phyloP scores from a whole-genome alignment of 2,329 filamentous ascomycete species.

The Diaporthe longicolla region DNA sequence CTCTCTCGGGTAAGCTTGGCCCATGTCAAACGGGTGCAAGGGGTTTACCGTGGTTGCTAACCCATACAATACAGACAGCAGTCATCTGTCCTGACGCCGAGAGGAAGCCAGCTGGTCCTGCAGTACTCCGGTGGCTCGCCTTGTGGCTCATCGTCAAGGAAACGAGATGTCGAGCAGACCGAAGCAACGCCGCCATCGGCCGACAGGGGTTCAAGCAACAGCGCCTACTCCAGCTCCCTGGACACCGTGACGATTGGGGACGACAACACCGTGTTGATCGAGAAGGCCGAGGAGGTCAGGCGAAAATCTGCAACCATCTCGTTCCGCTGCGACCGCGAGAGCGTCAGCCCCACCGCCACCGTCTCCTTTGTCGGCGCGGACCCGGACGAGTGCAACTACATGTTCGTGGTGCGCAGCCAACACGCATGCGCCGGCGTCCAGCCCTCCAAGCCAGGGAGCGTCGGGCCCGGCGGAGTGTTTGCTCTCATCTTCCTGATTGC shows the following conservation, averaged over 20 bases:
- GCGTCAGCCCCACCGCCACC: conserved; percentile 75
- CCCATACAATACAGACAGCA: conserved; percentile 61
- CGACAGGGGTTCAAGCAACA: conserved; percentile 20
- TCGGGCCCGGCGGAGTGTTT: conserved; percentile 83
- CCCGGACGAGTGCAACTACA: conserved; percentile 92
- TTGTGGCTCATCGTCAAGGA: conserved; percentile 68
- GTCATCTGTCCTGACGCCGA: conserved; percentile 66
- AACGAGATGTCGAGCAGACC: conserved; percentile 51
- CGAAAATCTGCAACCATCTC: conserved; percentile 90
- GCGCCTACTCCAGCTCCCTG: conserved; percentile 38
- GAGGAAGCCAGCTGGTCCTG: conserved; percentile 81
- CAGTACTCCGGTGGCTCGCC: conserved; percentile 85
- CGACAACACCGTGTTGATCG: conserved; percentile 47
- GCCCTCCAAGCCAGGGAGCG: conserved; percentile 79
- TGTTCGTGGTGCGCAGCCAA: conserved; percentile 91
- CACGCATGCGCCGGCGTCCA: conserved; percentile 81
- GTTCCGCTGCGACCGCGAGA: conserved; percentile 91
- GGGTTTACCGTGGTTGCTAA: conserved; percentile 34
- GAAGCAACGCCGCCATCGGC: conserved; percentile 47
- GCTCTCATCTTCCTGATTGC: conserved; percentile 85
- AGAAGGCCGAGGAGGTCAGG: conserved; percentile 50
- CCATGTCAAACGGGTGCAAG: background rate
- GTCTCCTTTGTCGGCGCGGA: conserved; percentile 87
- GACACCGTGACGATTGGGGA: conserved; percentile 48
- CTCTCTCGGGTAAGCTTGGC: conserved; percentile 76